A percentile compares a stretch with the other conserved stretches of the same genome.
These are phyloP conservation scores for Pythium vanterpoolii DNA, from an alignment of 352 stramenopile species.

Conservation along the genomic window DNA sequence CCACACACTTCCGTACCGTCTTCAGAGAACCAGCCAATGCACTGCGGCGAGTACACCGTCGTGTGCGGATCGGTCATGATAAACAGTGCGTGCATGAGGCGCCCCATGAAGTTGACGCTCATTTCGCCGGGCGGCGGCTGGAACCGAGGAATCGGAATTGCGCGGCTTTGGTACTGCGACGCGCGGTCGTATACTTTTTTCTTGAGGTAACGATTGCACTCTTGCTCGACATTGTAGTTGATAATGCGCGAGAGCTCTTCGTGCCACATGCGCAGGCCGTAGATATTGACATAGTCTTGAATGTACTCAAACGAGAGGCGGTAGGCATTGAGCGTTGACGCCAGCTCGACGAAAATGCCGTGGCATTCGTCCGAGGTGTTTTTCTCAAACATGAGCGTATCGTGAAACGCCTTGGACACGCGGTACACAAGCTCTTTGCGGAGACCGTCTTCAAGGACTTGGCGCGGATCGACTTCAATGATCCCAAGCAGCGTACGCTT, in stretches of 20 bases:
- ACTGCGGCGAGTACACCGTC: conserved; percentile 92
- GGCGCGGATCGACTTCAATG: conserved; percentile 92
- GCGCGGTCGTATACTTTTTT: conserved; percentile 92
- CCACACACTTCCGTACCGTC: conserved; percentile 87
- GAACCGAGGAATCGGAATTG: conserved; percentile 92
- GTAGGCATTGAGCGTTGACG: conserved; percentile 87
- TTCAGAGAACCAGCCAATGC: conserved; percentile 90
- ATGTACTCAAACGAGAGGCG: conserved; percentile 93
- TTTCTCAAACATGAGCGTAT: conserved; percentile 85
- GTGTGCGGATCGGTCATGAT: conserved; percentile 90
- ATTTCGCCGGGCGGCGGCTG: conserved; percentile 78
- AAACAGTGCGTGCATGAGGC: conserved; percentile 89
- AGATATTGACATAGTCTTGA: conserved; percentile 95
- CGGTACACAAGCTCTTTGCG: conserved; percentile 93
- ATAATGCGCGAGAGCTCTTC: conserved; percentile 93
- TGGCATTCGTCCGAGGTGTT: conserved; percentile 83
- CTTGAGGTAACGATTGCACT: conserved; percentile 94
- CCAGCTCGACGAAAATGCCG: conserved; percentile 81
- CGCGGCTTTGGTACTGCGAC: conserved; percentile 89
- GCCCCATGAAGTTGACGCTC: conserved; percentile 93
- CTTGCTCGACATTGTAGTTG: conserved; percentile 95
- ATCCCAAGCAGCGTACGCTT: conserved; percentile 93
- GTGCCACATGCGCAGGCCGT: conserved; percentile 95
- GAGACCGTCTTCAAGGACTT: conserved; percentile 92
- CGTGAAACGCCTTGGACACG: conserved; percentile 82